These are phyloP conservation scores for Sabuloglossum arenarium DNA, from an alignment of 495 filamentous ascomycete genomes.

Conservation along the genomic window DNA sequence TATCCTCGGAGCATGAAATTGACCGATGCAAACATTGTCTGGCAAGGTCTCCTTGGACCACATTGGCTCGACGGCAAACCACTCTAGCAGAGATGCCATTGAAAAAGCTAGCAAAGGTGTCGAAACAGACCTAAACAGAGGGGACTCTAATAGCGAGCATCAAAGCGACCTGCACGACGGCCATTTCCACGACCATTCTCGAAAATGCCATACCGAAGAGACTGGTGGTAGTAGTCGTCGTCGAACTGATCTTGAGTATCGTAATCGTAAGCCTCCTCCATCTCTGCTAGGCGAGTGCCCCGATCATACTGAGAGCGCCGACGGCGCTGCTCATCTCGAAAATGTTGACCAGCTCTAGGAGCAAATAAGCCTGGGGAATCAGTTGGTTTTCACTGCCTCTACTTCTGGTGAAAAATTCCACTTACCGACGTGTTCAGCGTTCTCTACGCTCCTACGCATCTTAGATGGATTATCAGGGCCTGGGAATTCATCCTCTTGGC, in stretches of 20 bases:
- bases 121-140: background rate
- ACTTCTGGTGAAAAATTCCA: conserved; percentile 8
- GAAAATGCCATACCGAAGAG: background rate
- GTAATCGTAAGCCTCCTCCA: conserved; percentile 34
- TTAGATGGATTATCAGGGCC: conserved; percentile 64
- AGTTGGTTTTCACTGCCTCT: background rate
- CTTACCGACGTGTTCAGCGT: conserved; percentile 68
- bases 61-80: background rate
- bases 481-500: conserved; percentile 51
- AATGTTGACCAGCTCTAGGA: conserved; percentile 48
- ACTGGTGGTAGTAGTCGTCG: conserved; percentile 1
- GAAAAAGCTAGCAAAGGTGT: background rate
- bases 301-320: conserved; percentile 60
- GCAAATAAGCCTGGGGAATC: conserved; percentile 40
- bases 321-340: conserved; percentile 54
- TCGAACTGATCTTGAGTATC: background rate
- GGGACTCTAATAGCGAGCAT: background rate
- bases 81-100: background rate
- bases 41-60: background rate
- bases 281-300: conserved; percentile 37
- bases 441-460: conserved; percentile 65
- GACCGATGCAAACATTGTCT: no score
- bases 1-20: background rate
- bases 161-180: background rate
- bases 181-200: background rate